Base-by-base conservation (phyloP, 768 basidiomycete species). In the Lyophyllum shimeji region DNA sequence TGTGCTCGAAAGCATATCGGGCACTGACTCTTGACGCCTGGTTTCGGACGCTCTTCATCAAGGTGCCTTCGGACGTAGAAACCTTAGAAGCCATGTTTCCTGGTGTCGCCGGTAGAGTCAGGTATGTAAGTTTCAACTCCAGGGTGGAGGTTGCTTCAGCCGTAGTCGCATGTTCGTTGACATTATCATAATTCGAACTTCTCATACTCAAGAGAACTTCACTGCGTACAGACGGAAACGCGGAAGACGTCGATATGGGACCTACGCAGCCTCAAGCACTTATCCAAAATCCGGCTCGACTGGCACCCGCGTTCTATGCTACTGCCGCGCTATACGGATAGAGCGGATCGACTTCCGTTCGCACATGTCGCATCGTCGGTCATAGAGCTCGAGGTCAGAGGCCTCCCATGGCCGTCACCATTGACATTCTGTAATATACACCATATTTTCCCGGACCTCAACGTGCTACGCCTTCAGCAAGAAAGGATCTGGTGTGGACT, bases 401-500 rank as follows among this genome's bases (percentile, higher is more conserved):
- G 68, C 17, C 56, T 72, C 3, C 52, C 45, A 24, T 72, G 71
- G 65, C 71, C 70, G 34, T 69, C 71, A 15, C 73, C 72, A 8
- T 58, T 67, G 50, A 58, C 64, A 27, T 60, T 74, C 8, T 55
- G 65, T 18, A 51, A 62, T 17, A 57, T 69, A 2, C 59, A 65
- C 4, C 15, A 21, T 1, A 60, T 63, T 25, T 61, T 74, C 17
- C 62, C 59, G 1, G 56, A 67, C 49, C 58, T 75, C 12, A 56
- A 49, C 3, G 60, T 54, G 9, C 58, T 75, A 12, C 65, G 63
- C 12, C 48, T 73, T 8, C 59, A 63, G 31, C 66, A 70, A 21
- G 51, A 59, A 13, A 62, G 55, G 40, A 67, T 67, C 23, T 74
- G 73, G 73, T 76, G 73, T 56, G 67, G 69, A 7, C 63, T 76